A percentile compares a stretch with the other conserved stretches of the same genome.
These are phyloP conservation scores for Aspergillus sparsus DNA, from an alignment of 495 filamentous ascomycete species.

Conservation along the genomic window DNA sequence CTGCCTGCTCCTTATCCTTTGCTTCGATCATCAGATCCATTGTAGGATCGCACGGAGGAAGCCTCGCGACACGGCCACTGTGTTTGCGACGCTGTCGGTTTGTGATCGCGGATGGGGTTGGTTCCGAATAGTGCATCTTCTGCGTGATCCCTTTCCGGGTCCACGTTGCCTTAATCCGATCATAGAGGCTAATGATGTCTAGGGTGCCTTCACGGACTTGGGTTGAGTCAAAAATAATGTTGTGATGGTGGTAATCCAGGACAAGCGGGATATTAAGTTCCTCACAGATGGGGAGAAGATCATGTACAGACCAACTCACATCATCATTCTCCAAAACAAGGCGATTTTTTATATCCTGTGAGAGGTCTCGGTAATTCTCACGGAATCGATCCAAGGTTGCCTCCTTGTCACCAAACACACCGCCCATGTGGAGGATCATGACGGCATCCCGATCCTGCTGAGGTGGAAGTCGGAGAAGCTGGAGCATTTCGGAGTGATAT, in stretches of 20 bases:
- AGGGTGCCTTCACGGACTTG: conserved; percentile 80
- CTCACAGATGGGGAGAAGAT: conserved; percentile 87
- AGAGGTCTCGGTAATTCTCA: conserved; percentile 68
- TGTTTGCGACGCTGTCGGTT: conserved; percentile 78
- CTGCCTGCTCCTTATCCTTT: conserved; percentile 97
- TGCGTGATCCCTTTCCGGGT: conserved; percentile 80
- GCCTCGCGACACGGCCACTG: conserved; percentile 68
- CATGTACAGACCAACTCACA: conserved; percentile 86
- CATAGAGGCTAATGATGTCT: conserved; percentile 72
- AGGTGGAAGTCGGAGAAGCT: conserved; percentile 72
- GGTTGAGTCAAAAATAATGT: conserved; percentile 77
- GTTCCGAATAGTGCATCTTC: conserved; percentile 97
- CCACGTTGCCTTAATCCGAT: conserved; percentile 83
- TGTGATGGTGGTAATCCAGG: conserved; percentile 94
- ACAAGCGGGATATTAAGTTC: conserved; percentile 92
- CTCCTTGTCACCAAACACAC: conserved; percentile 83
- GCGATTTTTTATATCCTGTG: conserved; percentile 70
- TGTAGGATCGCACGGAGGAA: conserved; percentile 77
- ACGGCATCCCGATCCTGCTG: conserved; percentile 86
- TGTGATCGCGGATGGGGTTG: conserved; percentile 72
- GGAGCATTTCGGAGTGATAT: conserved; percentile 86
- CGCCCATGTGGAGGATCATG: conserved; percentile 95
- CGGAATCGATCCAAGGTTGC: conserved; percentile 82
- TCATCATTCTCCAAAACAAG: conserved; percentile 96
- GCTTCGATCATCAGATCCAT: conserved; percentile 99